phyloP scores from a whole-genome alignment of 1,284 basidiomycete genomes.

The Phenoliferia sp. region DNA sequence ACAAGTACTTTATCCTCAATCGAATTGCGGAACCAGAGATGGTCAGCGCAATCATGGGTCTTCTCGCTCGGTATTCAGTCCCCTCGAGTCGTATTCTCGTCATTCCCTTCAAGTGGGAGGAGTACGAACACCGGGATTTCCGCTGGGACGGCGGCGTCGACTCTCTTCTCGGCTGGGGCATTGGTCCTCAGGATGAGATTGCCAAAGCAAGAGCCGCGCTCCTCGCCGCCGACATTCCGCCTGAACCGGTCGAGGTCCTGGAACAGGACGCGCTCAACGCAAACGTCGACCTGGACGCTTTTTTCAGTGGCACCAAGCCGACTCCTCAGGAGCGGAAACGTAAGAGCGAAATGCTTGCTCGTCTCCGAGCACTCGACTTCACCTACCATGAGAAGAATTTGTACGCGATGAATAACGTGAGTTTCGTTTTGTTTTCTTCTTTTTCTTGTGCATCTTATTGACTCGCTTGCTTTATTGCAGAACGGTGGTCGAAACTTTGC shows the following conservation, averaged over 20 bases:
- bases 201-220: not conserved
- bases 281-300: constrained; percentile 10
- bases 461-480: constrained; percentile 10
- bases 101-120: constrained; percentile 38
- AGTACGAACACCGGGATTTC: constrained; percentile 34
- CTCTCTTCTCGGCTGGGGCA: constrained; percentile 28
- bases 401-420: constrained; percentile 42
- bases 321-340: constrained; percentile 6
- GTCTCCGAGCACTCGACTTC: constrained; percentile 38
- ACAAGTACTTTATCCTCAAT: constrained; percentile 41
- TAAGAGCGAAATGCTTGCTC: constrained; percentile 24
- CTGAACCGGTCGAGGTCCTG: constrained; percentile 1
- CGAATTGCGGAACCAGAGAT: constrained; percentile 35
- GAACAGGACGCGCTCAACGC: constrained; percentile 11
- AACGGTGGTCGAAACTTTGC: constrained; percentile 42
- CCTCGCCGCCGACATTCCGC: not conserved
- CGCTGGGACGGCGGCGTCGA: constrained; percentile 39
- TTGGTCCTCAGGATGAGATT: constrained; percentile 21
- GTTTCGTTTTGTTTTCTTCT: constrained; percentile 3
- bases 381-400: constrained; percentile 41
- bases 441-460: not conserved
- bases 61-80: constrained; percentile 35
- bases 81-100: constrained; percentile 34
- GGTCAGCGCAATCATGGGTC: constrained; percentile 33
- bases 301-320: not conserved